Evolutionary conservation across 2,329 filamentous ascomycete genomes (phyloP).

Genomic region (Diatrype stigma): DNA sequence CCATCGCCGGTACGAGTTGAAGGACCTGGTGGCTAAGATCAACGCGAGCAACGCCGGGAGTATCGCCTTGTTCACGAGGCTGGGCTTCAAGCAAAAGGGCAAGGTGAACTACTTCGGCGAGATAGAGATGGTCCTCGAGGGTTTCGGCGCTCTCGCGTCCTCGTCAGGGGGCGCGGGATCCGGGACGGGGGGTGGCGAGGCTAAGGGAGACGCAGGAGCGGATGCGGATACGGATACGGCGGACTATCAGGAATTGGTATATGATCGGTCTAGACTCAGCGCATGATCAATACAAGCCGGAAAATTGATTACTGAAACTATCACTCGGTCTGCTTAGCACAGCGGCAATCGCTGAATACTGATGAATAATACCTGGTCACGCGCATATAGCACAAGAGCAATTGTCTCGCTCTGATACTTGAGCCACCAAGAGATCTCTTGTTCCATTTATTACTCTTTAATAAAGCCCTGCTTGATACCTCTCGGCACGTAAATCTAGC

Average conservation of each 20-base stretch:
- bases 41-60: slow-evolving; percentile 52
- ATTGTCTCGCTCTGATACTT: too few relatives aligned
- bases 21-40: slow-evolving; percentile 54
- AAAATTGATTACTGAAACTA: too few relatives aligned
- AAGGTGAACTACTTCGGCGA: slow-evolving; percentile 58
- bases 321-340: too few relatives aligned
- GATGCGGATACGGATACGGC: not conserved
- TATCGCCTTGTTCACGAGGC: slow-evolving; percentile 44
- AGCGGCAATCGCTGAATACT: too few relatives aligned
- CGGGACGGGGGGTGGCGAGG: not conserved
- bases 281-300: too few relatives aligned
- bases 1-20: slow-evolving; percentile 30
- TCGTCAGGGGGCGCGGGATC: not conserved
- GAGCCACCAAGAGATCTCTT: not conserved
- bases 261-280: slow-evolving; percentile 5
- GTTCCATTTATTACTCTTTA: not conserved
- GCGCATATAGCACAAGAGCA: too few relatives aligned
- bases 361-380: too few relatives aligned
- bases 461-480: too few relatives aligned
- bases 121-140: slow-evolving; percentile 43
- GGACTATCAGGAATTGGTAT: slow-evolving; percentile 13
- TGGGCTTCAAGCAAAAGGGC: slow-evolving; percentile 50
- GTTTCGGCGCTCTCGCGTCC: slow-evolving; percentile 13
- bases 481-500: too few relatives aligned
- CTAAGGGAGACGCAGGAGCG: not conserved